Evolutionary conservation across 108 stramenopile species (phyloP), one percentile per base, ranked within the genome.

Genomic region (Asterionellopsis glacialis): DNA sequence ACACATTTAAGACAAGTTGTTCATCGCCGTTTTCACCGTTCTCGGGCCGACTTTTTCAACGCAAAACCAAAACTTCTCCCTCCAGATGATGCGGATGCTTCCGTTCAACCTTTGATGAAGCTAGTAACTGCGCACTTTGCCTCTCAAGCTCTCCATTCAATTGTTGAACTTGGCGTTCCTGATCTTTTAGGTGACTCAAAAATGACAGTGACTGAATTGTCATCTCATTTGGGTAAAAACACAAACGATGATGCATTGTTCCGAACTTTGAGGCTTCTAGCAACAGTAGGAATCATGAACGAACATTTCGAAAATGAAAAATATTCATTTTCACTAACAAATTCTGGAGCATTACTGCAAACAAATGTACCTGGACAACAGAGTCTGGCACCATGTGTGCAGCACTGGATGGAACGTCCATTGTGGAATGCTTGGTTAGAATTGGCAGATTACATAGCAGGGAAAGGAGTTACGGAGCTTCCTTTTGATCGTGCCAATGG

Each of bases 401-500:
- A 24, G 13, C 70, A 71, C 18, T 65, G 63, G 70, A 58, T 59
- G 57, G 70, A 71, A 65, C 22, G 19, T 13, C 70, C 70, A 11
- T 39, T 71, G 18, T 71, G 63, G 63, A 47, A 64, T 28, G 22
- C 70, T 11, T 71, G 70, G 63, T 19, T 55, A 9, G 48, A 59
- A 9, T 13, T 71, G 39, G 24, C 70, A 27, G 38, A 23, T 13
- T 71, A 64, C 45, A 59, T 65, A 22, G 16, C 4, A 4, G 68
- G 27, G 12, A 51, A 52, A 0, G 51, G 13, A 18, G 61, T 11
- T 25, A 14, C 11, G 11, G 41, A 21, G 7, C 44, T 59, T 14
- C 70, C 70, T 13, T 71, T 71, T 26, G 70, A 65, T 11, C 38
- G 24, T 0, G 70, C 70, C 25, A 71, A 71, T 57, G 55, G 43